These are phyloP conservation scores for Pseudomassariella vexata DNA, from an alignment of 2,329 filamentous ascomycete species.

Conservation along the genomic window DNA sequence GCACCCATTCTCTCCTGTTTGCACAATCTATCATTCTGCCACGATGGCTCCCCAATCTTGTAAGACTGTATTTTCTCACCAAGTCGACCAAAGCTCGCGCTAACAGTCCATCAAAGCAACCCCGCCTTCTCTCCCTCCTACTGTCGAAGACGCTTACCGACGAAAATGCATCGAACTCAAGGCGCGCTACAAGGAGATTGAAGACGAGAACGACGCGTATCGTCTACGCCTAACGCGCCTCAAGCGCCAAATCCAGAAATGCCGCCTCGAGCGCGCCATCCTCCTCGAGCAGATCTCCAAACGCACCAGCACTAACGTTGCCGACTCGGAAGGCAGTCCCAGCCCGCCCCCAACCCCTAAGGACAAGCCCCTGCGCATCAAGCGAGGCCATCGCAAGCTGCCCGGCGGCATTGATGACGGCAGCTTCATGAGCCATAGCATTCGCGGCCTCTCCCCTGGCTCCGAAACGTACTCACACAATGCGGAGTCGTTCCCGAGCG, in stretches of 20 bases:
- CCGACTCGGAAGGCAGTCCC: constrained; percentile 73
- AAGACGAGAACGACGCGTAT: constrained; percentile 82
- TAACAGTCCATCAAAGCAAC: constrained; percentile 36
- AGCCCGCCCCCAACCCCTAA: constrained; percentile 77
- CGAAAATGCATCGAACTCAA: constrained; percentile 95
- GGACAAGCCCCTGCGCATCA: constrained; percentile 70
- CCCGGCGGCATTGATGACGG: constrained; percentile 36
- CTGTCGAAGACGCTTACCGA: constrained; percentile 92
- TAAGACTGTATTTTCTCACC: background rate
- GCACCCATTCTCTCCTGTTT: too few species aligned
- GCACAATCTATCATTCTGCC: too few species aligned
- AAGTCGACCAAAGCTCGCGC: too few species aligned
- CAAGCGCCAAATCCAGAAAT: constrained; percentile 82
- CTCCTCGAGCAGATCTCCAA: constrained; percentile 67
- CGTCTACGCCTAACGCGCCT: constrained; percentile 73
- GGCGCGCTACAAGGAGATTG: constrained; percentile 84
- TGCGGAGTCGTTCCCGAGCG: constrained; percentile 32
- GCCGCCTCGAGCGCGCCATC: constrained; percentile 79
- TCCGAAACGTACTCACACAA: constrained; percentile 49
- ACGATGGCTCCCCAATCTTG: too few species aligned
- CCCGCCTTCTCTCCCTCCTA: constrained; percentile 67
- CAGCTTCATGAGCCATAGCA: constrained; percentile 40
- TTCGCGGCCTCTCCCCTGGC: constrained; percentile 39
- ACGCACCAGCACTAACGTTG: constrained; percentile 67
- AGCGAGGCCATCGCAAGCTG: constrained; percentile 63